Evolutionary conservation across 2,329 filamentous ascomycete species (phyloP).

Genomic region (Aspergillus spinulosporus): DNA sequence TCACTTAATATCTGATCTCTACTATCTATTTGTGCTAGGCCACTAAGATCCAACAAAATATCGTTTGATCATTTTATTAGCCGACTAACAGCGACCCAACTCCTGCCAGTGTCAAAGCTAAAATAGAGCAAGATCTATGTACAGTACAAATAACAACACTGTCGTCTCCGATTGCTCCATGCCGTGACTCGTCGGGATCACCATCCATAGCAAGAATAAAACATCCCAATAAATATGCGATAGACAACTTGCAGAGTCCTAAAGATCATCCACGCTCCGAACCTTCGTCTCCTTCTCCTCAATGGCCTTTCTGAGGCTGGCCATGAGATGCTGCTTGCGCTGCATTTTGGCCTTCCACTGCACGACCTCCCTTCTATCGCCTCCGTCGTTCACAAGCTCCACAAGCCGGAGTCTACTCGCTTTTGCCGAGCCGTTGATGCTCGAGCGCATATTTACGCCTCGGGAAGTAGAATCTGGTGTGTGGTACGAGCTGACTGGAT

Average conservation of each 20-base stretch:
- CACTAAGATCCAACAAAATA: background rate
- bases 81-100: constrained; percentile 1
- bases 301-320: constrained; percentile 39
- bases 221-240: constrained; percentile 11
- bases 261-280: constrained; percentile 35
- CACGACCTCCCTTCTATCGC: constrained; percentile 32
- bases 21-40: no score
- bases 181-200: constrained; percentile 13
- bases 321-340: constrained; percentile 38
- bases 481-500: constrained; percentile 38
- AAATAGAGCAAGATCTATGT: constrained; percentile 16
- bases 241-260: constrained; percentile 12
- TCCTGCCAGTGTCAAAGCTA: constrained; percentile 11
- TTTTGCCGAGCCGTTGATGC: constrained; percentile 37
- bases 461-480: constrained; percentile 42
- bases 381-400: constrained; percentile 27
- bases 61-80: constrained; percentile 5
- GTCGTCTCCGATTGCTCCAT: constrained; percentile 8
- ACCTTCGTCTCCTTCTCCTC: constrained; percentile 37
- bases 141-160: constrained; percentile 13
- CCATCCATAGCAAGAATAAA: constrained; percentile 11
- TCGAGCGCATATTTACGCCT: constrained; percentile 36
- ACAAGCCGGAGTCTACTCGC: constrained; percentile 36
- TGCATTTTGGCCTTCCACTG: constrained; percentile 40
- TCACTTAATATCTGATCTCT: no score